Percentiles rank a stretch among this genome's conserved stretches.
Evolutionary conservation across 2,329 filamentous ascomycete genomes (phyloP).

Genomic region (Neurospora crassa): DNA sequence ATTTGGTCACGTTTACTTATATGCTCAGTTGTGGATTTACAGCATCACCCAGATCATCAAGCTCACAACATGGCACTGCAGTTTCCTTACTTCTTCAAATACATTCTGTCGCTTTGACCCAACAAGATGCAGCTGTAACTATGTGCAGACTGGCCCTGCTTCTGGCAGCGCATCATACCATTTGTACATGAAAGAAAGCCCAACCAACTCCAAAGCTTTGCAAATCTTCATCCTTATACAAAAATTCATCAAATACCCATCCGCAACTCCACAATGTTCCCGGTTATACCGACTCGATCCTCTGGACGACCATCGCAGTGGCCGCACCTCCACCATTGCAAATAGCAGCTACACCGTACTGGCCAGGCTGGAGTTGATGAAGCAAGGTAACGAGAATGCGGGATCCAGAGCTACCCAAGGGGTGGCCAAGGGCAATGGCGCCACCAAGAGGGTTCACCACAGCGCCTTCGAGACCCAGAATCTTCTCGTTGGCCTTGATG

Average conservation of each 20-base stretch:
- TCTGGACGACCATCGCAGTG: slow-evolving; percentile 84
- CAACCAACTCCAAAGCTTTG: background rate
- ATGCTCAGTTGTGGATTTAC: background rate
- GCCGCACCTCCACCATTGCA: slow-evolving; percentile 95
- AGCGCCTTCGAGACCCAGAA: slow-evolving; percentile 69
- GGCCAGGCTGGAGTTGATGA: slow-evolving; percentile 82
- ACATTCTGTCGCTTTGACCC: background rate
- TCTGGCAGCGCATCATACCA: background rate
- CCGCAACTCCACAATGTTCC: background rate
- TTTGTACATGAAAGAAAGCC: background rate
- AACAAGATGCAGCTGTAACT: background rate
- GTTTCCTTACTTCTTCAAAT: background rate
- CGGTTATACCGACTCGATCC: slow-evolving; percentile 48
- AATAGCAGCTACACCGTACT: slow-evolving; percentile 92
- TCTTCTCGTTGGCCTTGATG: slow-evolving; percentile 91
- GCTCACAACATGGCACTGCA: background rate
- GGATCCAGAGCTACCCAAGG: slow-evolving; percentile 85
- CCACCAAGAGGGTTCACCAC: slow-evolving; percentile 83
- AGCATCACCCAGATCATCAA: background rate
- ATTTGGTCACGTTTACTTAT: background rate
- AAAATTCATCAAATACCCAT: background rate
- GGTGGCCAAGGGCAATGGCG: slow-evolving; percentile 86
- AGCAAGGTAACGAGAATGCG: slow-evolving; percentile 83
- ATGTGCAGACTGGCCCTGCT: background rate
- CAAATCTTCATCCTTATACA: background rate